Percentiles rank a stretch among this genome's conserved stretches.
phyloP scores from a whole-genome alignment of 2,329 filamentous ascomycete genomes.

The Verticillium nonalfalfae region DNA sequence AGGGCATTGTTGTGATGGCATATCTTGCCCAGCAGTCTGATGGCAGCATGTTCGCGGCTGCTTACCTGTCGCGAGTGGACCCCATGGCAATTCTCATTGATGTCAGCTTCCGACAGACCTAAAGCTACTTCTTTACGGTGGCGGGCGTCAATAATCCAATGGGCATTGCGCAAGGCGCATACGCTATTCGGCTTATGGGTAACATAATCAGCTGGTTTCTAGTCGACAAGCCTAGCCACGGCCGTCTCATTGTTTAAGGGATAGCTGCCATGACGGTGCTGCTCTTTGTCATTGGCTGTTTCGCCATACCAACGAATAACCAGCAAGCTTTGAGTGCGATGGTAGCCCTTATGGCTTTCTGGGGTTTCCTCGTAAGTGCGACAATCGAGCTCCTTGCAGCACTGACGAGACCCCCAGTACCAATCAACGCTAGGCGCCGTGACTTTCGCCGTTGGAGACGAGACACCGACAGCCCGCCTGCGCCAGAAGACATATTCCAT shows the following conservation, averaged over 20 bases:
- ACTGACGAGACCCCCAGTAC: not conserved
- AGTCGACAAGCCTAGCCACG: slow-evolving; percentile 26
- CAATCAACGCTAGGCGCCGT: slow-evolving; percentile 6
- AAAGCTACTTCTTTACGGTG: slow-evolving; percentile 27
- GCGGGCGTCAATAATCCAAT: slow-evolving; percentile 28
- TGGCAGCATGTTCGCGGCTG: slow-evolving; percentile 36
- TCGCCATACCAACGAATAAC: slow-evolving; percentile 15
- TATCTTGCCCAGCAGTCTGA: slow-evolving; percentile 59
- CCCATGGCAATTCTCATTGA: slow-evolving; percentile 12
- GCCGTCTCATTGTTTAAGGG: slow-evolving; percentile 28
- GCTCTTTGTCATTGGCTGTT: slow-evolving; percentile 21
- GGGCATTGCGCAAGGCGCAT: slow-evolving; percentile 30
- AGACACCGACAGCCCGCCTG: slow-evolving; percentile 4
- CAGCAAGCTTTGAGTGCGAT: not conserved
- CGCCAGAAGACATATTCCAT: slow-evolving; percentile 7
- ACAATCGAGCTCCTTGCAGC: not conserved
- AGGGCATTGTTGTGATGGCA: slow-evolving; percentile 47
- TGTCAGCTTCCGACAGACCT: slow-evolving; percentile 27
- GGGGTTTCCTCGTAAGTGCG: slow-evolving; percentile 5
- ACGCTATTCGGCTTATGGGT: slow-evolving; percentile 32
- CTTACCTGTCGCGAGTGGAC: slow-evolving; percentile 15
- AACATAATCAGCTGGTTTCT: slow-evolving; percentile 31
- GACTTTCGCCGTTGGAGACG: slow-evolving; percentile 2
- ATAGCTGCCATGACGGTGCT: slow-evolving; percentile 1
- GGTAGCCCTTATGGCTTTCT: slow-evolving; percentile 5